Base-by-base conservation (phyloP, 352 stramenopile genomes). In the Aphanomyces invadans region DNA sequence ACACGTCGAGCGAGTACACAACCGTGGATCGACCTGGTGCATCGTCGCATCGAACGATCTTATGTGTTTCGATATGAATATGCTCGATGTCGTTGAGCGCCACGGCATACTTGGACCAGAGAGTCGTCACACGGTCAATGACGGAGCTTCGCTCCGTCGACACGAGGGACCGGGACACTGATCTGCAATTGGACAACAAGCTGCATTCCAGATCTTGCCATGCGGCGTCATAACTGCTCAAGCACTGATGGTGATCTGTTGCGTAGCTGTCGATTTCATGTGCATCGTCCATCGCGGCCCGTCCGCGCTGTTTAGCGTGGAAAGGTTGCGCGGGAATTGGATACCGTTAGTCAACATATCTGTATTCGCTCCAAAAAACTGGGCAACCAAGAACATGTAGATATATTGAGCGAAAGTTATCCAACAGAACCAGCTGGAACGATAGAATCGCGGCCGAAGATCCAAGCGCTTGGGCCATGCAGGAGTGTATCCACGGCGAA, bases 81-180 rank as follows among this genome's bases (percentile, higher is more conserved):
- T 59, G 60, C 19, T 67, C 60, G 42, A 67, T 59, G 49, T 67
- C 38, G 26, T 67, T 67, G 4, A 67, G 29, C 12, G 60, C 60
- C 28, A 57, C 48, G 11, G 60, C 60, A 21, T 38, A 29, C 49
- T 67, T 67, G 42, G 60, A 67, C 60, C 60, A 67, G 26, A 46
- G 42, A n/a, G 49, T 57, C 5, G 49, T 57, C 19, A 57, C 49
- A 12, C 49, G 49, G 9, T 26, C 49, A 15, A 38, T 57, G 49
- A 57, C 25, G 49, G 49, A 57, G 23, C 49, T 33, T 9, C 12
- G 49, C 2, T 57, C 49, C 19, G 49, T 57, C 21, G 49, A 29
- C 49, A 15, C 21, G 25, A 21, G 12, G 4, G 49, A 57, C 19
- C 29, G 19, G 4, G 49, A 57, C 21, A 21, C 19, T 17, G 49